Evolutionary conservation across 192 early-diverging fungal genomes (phyloP), one percentile per base, ranked within the genome.

Genomic region (Globomyces pollinis-pini): DNA sequence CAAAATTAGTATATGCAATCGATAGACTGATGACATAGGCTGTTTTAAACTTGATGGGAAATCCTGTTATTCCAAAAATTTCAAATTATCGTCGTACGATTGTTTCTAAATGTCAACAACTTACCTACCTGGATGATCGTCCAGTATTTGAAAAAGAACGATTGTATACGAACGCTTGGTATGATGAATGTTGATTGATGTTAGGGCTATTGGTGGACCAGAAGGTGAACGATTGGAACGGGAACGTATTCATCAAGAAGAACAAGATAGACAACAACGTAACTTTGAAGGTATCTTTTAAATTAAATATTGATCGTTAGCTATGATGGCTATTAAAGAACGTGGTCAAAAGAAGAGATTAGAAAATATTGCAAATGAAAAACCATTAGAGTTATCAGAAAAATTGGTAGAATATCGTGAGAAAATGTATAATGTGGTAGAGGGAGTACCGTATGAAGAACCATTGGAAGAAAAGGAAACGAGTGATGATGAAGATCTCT

Each of bases 81-180:
- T 20, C 23, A 36, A 83, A 83, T 60, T 83, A 83, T 61, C 62
- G 81, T n/a, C 51, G 70, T 3, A 66, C 34, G 2, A 50, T 83
- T 51, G 67, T 83, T 20, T 62, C 71, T 0, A 53, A 67, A 26
- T 50, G 65, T 38, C 63, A 63, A 57, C 58, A 41, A 8, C 45
- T 83, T 26, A 77, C 79, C 3, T 83, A 83, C 51, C 58, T 83
- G 11, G 79, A 83, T 59, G 81, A 83, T 43, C 64, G 79, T 11
- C 81, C 81, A 8, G 76, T 83, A 13, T 82, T 80, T 56, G 79
- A 83, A 33, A 83, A 78, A 21, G 81, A 83, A 55, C 30, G 81
- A 21, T 63, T 74, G 12, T 58, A 65, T 0, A 64, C 64, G 13
- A 75, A 83, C 35, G 81, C 81, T 11, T 83, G 78, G 78, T 82